Conservation (phyloP, 1,284 basidiomycete species). For the Apiotrichum gamsii region DNA sequence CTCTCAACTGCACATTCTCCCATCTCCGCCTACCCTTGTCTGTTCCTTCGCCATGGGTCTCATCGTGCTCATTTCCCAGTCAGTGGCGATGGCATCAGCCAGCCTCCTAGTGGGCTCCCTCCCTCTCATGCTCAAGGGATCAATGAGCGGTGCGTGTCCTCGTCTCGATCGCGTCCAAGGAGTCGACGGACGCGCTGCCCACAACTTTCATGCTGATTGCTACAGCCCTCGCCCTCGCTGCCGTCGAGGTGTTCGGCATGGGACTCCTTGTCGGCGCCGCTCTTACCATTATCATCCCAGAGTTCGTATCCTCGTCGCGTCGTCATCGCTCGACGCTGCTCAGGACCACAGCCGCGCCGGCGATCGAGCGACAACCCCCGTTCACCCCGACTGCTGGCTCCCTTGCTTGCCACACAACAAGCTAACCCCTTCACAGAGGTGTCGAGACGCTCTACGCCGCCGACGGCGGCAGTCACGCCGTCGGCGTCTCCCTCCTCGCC, state of each 20-base stretch:
- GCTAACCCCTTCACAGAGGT: slow-evolving; percentile 31
- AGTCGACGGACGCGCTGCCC: no score
- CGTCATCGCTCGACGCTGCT: no score
- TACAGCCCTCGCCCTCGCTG: slow-evolving; percentile 55
- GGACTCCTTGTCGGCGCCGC: slow-evolving; percentile 85
- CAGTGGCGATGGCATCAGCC: slow-evolving; percentile 61
- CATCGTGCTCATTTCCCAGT: no score
- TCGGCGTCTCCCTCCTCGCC: slow-evolving; percentile 65
- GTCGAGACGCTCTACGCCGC: slow-evolving; percentile 45
- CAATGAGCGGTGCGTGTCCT: slow-evolving; percentile 64
- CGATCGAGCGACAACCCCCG: no score
- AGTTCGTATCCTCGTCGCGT: no score
- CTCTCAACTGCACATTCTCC: not conserved
- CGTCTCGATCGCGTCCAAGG: no score
- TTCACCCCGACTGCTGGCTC: no score
- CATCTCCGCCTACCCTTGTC: not conserved
- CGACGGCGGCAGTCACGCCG: slow-evolving; percentile 50
- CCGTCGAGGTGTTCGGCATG: slow-evolving; percentile 64
- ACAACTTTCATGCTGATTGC: not conserved
- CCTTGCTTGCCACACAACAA: no score
- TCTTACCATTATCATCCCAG: slow-evolving; percentile 82
- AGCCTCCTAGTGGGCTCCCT: slow-evolving; percentile 67
- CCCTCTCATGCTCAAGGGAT: slow-evolving; percentile 59
- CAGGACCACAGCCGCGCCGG: no score
- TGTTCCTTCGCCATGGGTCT: no score